Base-by-base conservation (phyloP, 2,329 filamentous ascomycete species). In the Alternaria gansuensis region DNA sequence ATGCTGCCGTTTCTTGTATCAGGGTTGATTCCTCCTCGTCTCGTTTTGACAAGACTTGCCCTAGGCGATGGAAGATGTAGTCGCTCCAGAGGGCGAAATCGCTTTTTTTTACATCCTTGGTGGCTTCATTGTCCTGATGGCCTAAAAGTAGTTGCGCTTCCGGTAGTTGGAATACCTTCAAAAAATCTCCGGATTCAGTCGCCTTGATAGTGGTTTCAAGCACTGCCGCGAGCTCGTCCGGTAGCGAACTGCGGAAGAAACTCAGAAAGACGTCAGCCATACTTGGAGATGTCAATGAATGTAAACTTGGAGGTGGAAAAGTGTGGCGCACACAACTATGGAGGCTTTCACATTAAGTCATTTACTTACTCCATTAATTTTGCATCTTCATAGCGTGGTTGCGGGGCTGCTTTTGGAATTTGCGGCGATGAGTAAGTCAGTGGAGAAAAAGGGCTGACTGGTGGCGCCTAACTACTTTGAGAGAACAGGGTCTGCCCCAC, bases 11-110 rank as follows among this genome's bases (percentile, higher is more conserved):
- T 58, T 78, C 74, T 48, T 64, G 57, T 17, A 69, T 56, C 1
- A 68, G 62, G 11, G 60, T 60, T 10, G 56, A 68, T 37, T 64
- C 48, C n/a, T 71, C 67, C 57, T 72, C 69, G 46, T 55, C 71
- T 41, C 69, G 62, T 48, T 73, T 71, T 11, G 73, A 68, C 17
- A 82, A 60, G 2, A 82, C 63, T 5, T 75, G 50, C 1, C 77
- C 75, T 1, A 82, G 62, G 6, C 80, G 76, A 36, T 78, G 76
- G 58, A 81, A 81, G 17, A 83, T 71, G 45, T 74, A 81, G 64
- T 83, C 80, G 63, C 67, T 80, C 82, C 82, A 83, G 3, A 69
- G 60, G 3, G 66, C 63, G 50, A 78, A 80, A 45, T 78, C 74
- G 37, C 71, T 61, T 5, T 68, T 46, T 10, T 72, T 64, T 2